Base-by-base conservation (phyloP, 179 eudicot genomes). In the Silene noctiflora region DNA sequence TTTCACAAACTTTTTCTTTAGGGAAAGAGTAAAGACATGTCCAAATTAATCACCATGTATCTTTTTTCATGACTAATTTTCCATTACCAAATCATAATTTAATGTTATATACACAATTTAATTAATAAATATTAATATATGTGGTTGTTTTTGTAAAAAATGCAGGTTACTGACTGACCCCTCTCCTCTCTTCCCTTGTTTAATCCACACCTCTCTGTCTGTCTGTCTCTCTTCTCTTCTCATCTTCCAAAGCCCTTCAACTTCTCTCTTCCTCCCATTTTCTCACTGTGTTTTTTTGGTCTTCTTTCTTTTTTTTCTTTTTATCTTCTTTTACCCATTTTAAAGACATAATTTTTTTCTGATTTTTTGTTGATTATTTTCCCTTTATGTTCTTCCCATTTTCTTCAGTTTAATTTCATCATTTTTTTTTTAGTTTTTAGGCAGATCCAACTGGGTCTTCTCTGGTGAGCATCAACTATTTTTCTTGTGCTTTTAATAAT, bases 371-470 rank as follows among this genome's bases (percentile, higher is more conserved):
- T 44, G 51, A 22, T 60, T 74, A 5, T 73, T 4, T 33, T 60
- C 67, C 13, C 2, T 61, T 20, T 19, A 39, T 44, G 22, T 72
- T 59, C 12, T 53, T 24, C 17, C 55, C 11, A 24, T 42, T 59
- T 48, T 25, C 42, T 19, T 67, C 69, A 68, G 31, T 69, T 75
- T 68, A 42, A 78, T 42, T 75, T 77, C 68, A 14, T 46, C 55
- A 12, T 19, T 46, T 63, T 71, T 63, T 71, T 46, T 22, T 42
- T 62, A 44, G 35, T 78, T 59, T 68, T 7, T 55, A 71, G 75
- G 79, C 81, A 75, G 87, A 85, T 85, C 87, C 80, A 77, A 80
- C 76, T 80, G 67, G 78, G 73, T 76, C 71, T 84, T 81, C 74
- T 77, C 84, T 33, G 82, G 88, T 86, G 77, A 25, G 64, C 64